phyloP scores from a whole-genome alignment of 768 basidiomycete genomes.

The Boletus subparvulus region DNA sequence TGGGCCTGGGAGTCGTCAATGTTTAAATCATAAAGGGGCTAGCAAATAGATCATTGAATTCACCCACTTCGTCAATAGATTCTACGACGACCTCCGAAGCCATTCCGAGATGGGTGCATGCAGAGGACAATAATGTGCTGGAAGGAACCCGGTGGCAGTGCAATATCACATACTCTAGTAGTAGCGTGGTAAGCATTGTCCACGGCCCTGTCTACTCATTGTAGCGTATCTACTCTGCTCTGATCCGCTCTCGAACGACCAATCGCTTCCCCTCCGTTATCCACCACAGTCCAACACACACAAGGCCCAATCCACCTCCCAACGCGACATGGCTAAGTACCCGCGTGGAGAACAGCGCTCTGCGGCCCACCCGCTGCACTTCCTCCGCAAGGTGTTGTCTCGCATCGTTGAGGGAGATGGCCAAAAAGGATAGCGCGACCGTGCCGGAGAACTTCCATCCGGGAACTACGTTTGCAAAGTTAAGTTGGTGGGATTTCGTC shows the following conservation, averaged over 20 bases:
- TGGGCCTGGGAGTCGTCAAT: slow-evolving; percentile 48
- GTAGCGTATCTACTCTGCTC: slow-evolving; percentile 18
- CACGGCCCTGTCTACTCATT: too few species aligned
- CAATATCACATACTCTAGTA: neutral
- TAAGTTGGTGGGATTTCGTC: slow-evolving; percentile 13
- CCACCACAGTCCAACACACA: slow-evolving; percentile 32
- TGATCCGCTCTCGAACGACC: slow-evolving; percentile 18
- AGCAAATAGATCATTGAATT: neutral
- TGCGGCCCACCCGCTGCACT: slow-evolving; percentile 12
- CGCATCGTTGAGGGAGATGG: slow-evolving; percentile 20
- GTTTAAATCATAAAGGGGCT: slow-evolving; percentile 9
- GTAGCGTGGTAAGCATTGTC: neutral
- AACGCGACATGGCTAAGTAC: slow-evolving; percentile 28
- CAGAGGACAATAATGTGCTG: neutral
- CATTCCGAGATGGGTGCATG: slow-evolving; percentile 22
- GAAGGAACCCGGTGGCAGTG: slow-evolving; percentile 17
- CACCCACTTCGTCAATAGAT: slow-evolving; percentile 33
- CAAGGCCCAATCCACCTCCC: slow-evolving; percentile 26
- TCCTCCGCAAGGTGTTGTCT: slow-evolving; percentile 17
- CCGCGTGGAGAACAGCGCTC: slow-evolving; percentile 19
- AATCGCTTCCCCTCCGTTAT: slow-evolving; percentile 26
- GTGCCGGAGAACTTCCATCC: slow-evolving; percentile 27
- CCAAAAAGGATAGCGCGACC: slow-evolving; percentile 23
- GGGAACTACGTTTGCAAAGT: slow-evolving; percentile 18
- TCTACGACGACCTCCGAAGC: slow-evolving; percentile 26